A percentile compares a stretch with the other conserved stretches of the same genome.
Evolutionary conservation across 192 early-diverging fungal species (phyloP).

Genomic region (Backusella australiensis): DNA sequence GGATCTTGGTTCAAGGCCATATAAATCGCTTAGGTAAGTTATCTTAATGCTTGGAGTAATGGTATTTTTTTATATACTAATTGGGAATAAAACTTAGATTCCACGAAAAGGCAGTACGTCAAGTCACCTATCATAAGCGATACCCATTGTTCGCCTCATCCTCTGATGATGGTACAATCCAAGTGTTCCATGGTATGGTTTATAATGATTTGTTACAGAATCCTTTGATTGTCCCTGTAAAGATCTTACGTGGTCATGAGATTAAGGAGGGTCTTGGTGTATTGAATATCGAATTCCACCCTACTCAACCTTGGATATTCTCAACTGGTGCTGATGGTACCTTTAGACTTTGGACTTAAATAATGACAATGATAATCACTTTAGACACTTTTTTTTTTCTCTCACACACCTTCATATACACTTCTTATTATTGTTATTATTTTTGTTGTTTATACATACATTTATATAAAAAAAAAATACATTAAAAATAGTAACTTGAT

Average conservation of each 20-base stretch:
- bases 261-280: constrained; percentile 61
- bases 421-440: neutral
- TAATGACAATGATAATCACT: neutral
- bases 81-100: constrained; percentile 43
- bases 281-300: constrained; percentile 78
- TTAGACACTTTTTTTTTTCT: neutral
- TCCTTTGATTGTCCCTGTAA: constrained; percentile 98
- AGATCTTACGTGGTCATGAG: constrained; percentile 80
- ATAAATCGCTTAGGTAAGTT: constrained; percentile 77
- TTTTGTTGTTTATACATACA: neutral
- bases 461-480: neutral
- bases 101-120: constrained; percentile 87
- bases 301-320: constrained; percentile 95
- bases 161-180: constrained; percentile 90
- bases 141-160: constrained; percentile 94
- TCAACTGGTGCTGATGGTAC: constrained; percentile 88
- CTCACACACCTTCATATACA: neutral
- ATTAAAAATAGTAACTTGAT: too few species aligned
- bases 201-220: constrained; percentile 95
- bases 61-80: too few species aligned
- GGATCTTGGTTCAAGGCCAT: constrained; percentile 90
- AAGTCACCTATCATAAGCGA: constrained; percentile 80
- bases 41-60: neutral
- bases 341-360: constrained; percentile 84
- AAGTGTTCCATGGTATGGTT: constrained; percentile 98